Conservation (phyloP, 441 rosid genomes). For the Pelargonium australe region DNA sequence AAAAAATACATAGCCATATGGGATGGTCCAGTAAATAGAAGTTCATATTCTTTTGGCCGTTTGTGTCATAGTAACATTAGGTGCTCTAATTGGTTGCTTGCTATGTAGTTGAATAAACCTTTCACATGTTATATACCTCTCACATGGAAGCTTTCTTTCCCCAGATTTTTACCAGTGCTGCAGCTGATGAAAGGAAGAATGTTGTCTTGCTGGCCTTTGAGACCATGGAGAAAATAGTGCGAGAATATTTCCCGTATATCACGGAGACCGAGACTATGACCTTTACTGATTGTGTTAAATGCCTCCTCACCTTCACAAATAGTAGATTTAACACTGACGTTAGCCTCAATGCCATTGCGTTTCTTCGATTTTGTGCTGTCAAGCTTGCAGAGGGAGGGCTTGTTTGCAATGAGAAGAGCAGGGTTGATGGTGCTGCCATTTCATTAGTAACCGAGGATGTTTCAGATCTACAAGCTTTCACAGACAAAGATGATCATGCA, state of each 20-base stretch:
- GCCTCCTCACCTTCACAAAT: conserved; percentile 90
- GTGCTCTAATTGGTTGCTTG: no score
- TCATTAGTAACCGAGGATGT: conserved; percentile 32
- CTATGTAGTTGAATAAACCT: no score
- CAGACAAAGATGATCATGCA: conserved; percentile 68
- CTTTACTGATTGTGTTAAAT: conserved; percentile 91
- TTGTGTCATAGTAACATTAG: no score
- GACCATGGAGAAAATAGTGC: conserved; percentile 96
- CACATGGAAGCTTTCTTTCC: conserved; percentile 17
- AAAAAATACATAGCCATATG: no score
- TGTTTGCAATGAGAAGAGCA: conserved; percentile 34
- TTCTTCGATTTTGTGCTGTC: conserved; percentile 93
- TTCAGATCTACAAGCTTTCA: conserved; percentile 33
- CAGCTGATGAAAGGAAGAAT: conserved; percentile 86
- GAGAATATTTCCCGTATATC: conserved; percentile 86
- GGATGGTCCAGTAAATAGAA: no score
- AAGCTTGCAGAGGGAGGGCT: conserved; percentile 97
- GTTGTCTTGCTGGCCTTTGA: conserved; percentile 87
- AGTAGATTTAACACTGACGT: conserved; percentile 90
- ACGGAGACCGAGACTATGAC: conserved; percentile 92
- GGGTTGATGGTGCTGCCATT: conserved; percentile 25
- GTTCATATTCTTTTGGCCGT: no score
- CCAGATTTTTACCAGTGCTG: conserved; percentile 88
- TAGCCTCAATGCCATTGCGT: conserved; percentile 95
- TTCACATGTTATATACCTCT: background rate